These are phyloP conservation scores for Thermoascus crustaceus DNA, from an alignment of 2,329 filamentous ascomycete genomes.

Conservation along the genomic window DNA sequence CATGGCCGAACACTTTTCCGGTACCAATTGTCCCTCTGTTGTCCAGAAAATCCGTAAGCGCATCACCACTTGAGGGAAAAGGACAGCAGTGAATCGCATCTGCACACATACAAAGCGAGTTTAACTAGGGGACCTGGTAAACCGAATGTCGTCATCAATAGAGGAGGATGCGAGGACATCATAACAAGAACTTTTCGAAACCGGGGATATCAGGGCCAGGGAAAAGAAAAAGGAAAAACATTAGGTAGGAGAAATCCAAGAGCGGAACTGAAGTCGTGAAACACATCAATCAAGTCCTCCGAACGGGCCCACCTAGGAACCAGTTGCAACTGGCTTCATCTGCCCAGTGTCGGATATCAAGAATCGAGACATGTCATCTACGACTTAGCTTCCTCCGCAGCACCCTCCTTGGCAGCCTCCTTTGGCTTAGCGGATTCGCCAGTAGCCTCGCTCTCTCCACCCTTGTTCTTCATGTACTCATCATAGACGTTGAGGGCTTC, in stretches of 20 bases:
- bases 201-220: conserved; percentile 35
- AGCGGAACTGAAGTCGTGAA: conserved; percentile 15
- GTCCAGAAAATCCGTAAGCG: background rate
- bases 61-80: conserved; percentile 8
- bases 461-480: conserved; percentile 91
- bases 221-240: conserved; percentile 16
- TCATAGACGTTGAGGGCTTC: conserved; percentile 97
- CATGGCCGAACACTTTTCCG: conserved; percentile 6
- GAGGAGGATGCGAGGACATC: conserved; percentile 20
- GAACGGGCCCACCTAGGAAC: background rate
- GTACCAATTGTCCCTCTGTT: conserved; percentile 6
- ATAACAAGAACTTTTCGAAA: conserved; percentile 31
- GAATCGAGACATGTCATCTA: conserved; percentile 19
- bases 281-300: conserved; percentile 6
- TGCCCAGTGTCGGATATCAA: no score
- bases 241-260: conserved; percentile 15
- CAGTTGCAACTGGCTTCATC: background rate
- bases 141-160: conserved; percentile 26
- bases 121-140: conserved; percentile 8
- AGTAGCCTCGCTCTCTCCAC: conserved; percentile 33
- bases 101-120: conserved; percentile 5
- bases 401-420: conserved; percentile 36
- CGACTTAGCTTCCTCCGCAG: conserved; percentile 34
- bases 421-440: conserved; percentile 38
- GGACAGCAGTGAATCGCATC: conserved; percentile 3